A percentile compares a stretch with the other conserved stretches of the same genome.
phyloP scores from a whole-genome alignment of 345 rosid species.

The Crucihimalaya himalaica region DNA sequence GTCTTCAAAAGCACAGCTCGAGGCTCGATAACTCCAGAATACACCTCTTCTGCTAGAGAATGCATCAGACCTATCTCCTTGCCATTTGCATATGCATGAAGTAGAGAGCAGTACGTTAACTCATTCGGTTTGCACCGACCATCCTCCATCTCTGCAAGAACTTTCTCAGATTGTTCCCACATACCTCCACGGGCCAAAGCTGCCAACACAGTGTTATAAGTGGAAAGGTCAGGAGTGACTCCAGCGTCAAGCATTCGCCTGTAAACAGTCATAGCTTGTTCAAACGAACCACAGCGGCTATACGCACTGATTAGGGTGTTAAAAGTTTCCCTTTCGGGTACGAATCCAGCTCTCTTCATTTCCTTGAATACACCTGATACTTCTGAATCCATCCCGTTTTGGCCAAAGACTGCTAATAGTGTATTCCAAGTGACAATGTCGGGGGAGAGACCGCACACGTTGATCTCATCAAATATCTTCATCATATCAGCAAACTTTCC shows the following conservation, averaged over 20 bases:
- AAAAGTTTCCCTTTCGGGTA: slow-evolving; percentile 92
- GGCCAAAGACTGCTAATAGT: slow-evolving; percentile 86
- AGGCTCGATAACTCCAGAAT: slow-evolving; percentile 71
- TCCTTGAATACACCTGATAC: slow-evolving; percentile 91
- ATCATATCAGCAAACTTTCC: slow-evolving; percentile 90
- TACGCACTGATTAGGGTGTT: slow-evolving; percentile 88
- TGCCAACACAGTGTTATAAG: slow-evolving; percentile 88
- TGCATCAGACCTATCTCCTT: slow-evolving; percentile 78
- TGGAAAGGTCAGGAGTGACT: slow-evolving; percentile 81
- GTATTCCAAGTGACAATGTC: slow-evolving; percentile 98
- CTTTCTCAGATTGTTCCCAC: slow-evolving; percentile 92
- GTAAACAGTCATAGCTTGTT: slow-evolving; percentile 83
- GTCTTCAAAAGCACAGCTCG: slow-evolving; percentile 80
- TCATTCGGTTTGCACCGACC: slow-evolving; percentile 86
- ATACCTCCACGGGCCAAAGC: slow-evolving; percentile 96
- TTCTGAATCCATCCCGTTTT: slow-evolving; percentile 85
- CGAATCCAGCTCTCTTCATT: slow-evolving; percentile 96
- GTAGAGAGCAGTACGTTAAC: slow-evolving; percentile 76
- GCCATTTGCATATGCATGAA: slow-evolving; percentile 93
- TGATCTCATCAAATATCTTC: slow-evolving; percentile 88
- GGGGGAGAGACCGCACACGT: slow-evolving; percentile 57
- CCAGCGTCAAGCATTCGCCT: slow-evolving; percentile 90
- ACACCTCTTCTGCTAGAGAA: slow-evolving; percentile 76
- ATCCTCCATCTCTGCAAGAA: slow-evolving; percentile 77
- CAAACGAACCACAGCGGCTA: slow-evolving; percentile 85